These are phyloP conservation scores for Candida nitratophila DNA, from an alignment of 805 yeast species.

Conservation along the genomic window DNA sequence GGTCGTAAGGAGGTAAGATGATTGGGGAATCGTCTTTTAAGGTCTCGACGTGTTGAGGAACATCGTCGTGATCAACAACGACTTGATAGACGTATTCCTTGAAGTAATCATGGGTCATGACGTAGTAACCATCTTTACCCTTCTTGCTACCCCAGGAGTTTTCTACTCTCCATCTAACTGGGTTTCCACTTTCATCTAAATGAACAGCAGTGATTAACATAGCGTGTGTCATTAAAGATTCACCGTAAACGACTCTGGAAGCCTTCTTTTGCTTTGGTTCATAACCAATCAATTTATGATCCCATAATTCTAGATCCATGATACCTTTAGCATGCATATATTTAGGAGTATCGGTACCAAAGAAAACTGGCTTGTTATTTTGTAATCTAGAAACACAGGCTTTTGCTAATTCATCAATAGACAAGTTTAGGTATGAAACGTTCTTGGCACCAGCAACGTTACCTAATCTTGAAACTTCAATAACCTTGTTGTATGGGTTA, in stretches of 20 bases:
- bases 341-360: conserved; percentile 86
- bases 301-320: conserved; percentile 66
- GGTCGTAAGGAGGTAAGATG: conserved; percentile 70
- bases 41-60: conserved; percentile 32
- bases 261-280: conserved; percentile 48
- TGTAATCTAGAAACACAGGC: conserved; percentile 64
- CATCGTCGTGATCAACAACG: conserved; percentile 49
- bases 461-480: conserved; percentile 68
- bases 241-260: conserved; percentile 61
- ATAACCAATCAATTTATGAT: conserved; percentile 51
- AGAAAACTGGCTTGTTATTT: conserved; percentile 73
- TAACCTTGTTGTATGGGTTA: conserved; percentile 54
- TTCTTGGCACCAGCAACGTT: conserved; percentile 66
- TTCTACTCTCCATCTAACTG: conserved; percentile 66
- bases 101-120: conserved; percentile 69
- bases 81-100: conserved; percentile 71
- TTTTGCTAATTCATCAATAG: conserved; percentile 48
- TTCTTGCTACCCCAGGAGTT: conserved; percentile 71
- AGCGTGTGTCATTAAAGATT: conserved; percentile 84
- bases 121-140: conserved; percentile 61
- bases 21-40: conserved; percentile 39
- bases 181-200: conserved; percentile 53
- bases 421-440: conserved; percentile 65
- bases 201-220: conserved; percentile 83
- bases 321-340: conserved; percentile 62